These are phyloP conservation scores for Achlya hypogyna DNA, from an alignment of 352 stramenopile genomes.

Conservation along the genomic window DNA sequence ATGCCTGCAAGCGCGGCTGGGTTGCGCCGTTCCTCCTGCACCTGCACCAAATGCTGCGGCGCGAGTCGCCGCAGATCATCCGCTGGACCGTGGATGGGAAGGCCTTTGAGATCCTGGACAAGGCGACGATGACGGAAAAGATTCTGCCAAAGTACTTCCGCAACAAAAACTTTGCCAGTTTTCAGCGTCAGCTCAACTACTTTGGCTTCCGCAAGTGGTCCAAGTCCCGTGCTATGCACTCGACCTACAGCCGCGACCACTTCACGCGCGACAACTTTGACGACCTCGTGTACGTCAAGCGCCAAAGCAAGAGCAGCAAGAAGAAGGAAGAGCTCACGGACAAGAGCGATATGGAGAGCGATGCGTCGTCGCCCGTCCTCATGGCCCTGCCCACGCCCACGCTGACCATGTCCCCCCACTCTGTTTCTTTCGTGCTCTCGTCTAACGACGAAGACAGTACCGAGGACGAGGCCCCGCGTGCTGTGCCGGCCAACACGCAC, in stretches of 20 bases:
- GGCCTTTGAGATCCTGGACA: slow-evolving; percentile 81
- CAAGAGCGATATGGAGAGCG: slow-evolving; percentile 21
- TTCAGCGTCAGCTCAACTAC: slow-evolving; percentile 93
- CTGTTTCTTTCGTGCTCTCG: background rate
- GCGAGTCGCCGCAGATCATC: slow-evolving; percentile 67
- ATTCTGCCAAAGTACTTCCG: slow-evolving; percentile 93
- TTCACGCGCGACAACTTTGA: slow-evolving; percentile 81
- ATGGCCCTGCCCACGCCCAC: background rate
- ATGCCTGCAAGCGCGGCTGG: slow-evolving; percentile 22
- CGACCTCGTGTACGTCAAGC: slow-evolving; percentile 76
- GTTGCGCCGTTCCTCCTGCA: slow-evolving; percentile 81
- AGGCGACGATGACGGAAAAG: slow-evolving; percentile 73
- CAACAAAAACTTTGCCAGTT: slow-evolving; percentile 94
- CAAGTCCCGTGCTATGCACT: slow-evolving; percentile 61
- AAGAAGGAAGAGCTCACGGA: slow-evolving; percentile 11
- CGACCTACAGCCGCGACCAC: slow-evolving; percentile 72
- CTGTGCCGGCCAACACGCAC: slow-evolving; percentile 1
- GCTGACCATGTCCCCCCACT: background rate
- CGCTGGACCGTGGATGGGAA: slow-evolving; percentile 68
- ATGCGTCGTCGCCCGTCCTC: slow-evolving; percentile 3
- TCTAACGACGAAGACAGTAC: background rate
- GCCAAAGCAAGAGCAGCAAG: slow-evolving; percentile 38
- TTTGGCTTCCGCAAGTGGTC: slow-evolving; percentile 90
- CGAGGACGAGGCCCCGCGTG: background rate
- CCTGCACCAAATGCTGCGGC: slow-evolving; percentile 76